phyloP scores from a whole-genome alignment of 805 yeast species.

The Metschnikowia henanensis region DNA sequence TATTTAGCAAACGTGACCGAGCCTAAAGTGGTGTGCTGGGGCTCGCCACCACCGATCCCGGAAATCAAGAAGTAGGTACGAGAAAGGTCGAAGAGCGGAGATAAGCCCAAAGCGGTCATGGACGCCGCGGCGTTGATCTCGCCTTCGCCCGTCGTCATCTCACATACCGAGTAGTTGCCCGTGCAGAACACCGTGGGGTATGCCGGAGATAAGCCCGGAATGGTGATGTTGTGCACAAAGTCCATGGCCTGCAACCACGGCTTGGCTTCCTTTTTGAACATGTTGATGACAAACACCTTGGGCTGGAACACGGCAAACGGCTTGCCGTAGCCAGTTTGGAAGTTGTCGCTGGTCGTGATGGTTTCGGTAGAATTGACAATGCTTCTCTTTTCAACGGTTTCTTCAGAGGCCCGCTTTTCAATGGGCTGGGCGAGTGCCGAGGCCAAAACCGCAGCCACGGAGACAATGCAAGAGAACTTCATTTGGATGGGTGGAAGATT shows the following conservation, averaged over 20 bases:
- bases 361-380: slow-evolving; percentile 10
- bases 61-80: slow-evolving; percentile 61
- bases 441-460: slow-evolving; percentile 16
- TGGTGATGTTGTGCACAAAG: slow-evolving; percentile 52
- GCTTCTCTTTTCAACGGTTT: no score
- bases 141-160: slow-evolving; percentile 67
- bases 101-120: slow-evolving; percentile 52
- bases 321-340: slow-evolving; percentile 25
- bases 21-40: slow-evolving; percentile 54
- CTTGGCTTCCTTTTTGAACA: slow-evolving; percentile 51
- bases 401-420: no score
- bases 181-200: slow-evolving; percentile 59
- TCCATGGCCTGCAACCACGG: slow-evolving; percentile 51
- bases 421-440: slow-evolving; percentile 16
- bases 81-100: slow-evolving; percentile 54
- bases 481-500: no score
- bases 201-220: slow-evolving; percentile 68
- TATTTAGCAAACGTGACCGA: slow-evolving; percentile 58
- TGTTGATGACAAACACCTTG: slow-evolving; percentile 51
- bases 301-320: slow-evolving; percentile 46
- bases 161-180: slow-evolving; percentile 52
- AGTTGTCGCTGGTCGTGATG: slow-evolving; percentile 9
- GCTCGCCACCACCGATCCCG: slow-evolving; percentile 69
- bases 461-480: no score
- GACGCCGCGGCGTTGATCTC: slow-evolving; percentile 67